Percentiles rank a stretch among this genome's conserved stretches.
phyloP scores from a whole-genome alignment of 371 early-diverging fungal species.

The Mucor indicus region DNA sequence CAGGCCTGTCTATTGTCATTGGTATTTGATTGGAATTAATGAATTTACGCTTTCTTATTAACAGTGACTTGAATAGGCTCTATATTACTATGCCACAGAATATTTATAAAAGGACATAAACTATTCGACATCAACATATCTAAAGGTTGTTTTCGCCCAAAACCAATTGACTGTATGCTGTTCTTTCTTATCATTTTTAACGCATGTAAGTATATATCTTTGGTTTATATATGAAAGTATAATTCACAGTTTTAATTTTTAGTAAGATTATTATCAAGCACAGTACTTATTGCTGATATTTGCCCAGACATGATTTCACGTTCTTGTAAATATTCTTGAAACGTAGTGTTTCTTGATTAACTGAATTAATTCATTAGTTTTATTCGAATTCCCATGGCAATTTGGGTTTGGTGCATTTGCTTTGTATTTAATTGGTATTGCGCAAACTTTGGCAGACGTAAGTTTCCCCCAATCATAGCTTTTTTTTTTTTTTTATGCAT shows the following conservation, averaged over 20 bases:
- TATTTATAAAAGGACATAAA: constrained; percentile 18
- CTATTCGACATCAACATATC: constrained; percentile 13
- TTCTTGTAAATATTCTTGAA: constrained; percentile 19
- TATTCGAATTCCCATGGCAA: constrained; percentile 31
- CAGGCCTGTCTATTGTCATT: constrained; percentile 11
- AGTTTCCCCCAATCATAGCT: not conserved
- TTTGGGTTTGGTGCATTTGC: constrained; percentile 25
- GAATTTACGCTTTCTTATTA: too few relatives aligned
- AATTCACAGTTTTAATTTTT: not conserved
- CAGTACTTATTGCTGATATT: constrained; percentile 20
- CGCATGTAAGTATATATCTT: constrained; percentile 16
- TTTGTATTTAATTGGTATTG: constrained; percentile 31
- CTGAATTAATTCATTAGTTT: too few relatives aligned
- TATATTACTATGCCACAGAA: constrained; percentile 12
- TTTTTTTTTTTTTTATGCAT: not conserved
- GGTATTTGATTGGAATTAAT: constrained; percentile 3
- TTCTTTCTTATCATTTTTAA: constrained; percentile 22
- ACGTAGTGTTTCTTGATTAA: not conserved
- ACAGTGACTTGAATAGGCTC: too few relatives aligned
- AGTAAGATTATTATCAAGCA: constrained; percentile 25
- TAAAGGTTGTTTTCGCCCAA: constrained; percentile 22
- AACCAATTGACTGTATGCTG: constrained; percentile 30
- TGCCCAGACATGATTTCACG: constrained; percentile 25
- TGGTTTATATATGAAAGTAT: too few relatives aligned
- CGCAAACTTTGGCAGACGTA: constrained; percentile 31